A percentile compares a stretch with the other conserved stretches of the same genome.
phyloP scores from a whole-genome alignment of 1,284 basidiomycete species.

The Pseudozyma hubeiensis region DNA sequence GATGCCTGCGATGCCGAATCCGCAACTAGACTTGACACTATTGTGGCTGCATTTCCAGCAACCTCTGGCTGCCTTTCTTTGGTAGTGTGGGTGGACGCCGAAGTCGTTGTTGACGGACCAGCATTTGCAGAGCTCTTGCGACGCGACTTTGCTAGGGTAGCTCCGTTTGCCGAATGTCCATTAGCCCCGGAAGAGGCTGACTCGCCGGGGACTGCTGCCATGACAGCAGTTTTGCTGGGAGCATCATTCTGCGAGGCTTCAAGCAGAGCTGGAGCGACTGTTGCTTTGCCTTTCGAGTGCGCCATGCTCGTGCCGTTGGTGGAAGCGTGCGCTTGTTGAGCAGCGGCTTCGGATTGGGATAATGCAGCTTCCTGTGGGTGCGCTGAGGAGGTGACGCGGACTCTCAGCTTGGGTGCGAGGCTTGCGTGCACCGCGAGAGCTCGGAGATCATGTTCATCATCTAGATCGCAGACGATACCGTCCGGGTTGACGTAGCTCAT shows the following conservation, averaged over 20 bases:
- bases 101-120: neutral
- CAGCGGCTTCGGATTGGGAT: neutral
- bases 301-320: conserved; percentile 2
- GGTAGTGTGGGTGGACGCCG: neutral
- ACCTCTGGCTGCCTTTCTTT: neutral
- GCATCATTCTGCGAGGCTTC: neutral
- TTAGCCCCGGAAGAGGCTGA: neutral
- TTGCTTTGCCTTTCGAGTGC: neutral
- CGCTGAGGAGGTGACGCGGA: conserved; percentile 29
- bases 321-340: neutral
- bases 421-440: conserved; percentile 52
- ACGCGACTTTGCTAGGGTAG: neutral
- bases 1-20: too few species aligned
- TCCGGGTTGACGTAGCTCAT: conserved; percentile 54
- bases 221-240: neutral
- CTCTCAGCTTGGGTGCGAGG: conserved; percentile 32
- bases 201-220: neutral
- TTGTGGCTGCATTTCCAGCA: conserved; percentile 13
- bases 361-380: neutral
- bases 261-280: neutral
- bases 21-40: too few species aligned
- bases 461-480: conserved; percentile 47
- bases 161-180: neutral
- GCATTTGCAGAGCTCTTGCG: conserved; percentile 1
- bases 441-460: conserved; percentile 52